Percentiles rank a stretch among this genome's conserved stretches.
These are phyloP conservation scores for Microdochium trichocladiopsis DNA, from an alignment of 2,329 filamentous ascomycete genomes.

Conservation along the genomic window DNA sequence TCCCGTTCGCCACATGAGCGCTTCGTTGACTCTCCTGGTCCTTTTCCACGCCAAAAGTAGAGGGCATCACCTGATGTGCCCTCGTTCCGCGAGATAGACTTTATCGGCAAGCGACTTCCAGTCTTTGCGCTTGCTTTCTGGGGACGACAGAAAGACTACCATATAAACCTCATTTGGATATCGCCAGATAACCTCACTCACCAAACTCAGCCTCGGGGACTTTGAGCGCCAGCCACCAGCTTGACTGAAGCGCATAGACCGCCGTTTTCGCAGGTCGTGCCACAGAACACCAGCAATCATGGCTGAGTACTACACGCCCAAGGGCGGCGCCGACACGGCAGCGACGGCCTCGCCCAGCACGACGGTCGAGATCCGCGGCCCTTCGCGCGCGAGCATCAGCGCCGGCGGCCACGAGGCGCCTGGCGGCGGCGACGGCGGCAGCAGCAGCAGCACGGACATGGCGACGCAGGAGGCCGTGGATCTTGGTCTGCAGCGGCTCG, in stretches of 20 bases:
- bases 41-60: conserved; percentile 3
- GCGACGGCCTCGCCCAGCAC: conserved; percentile 4
- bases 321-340: background rate
- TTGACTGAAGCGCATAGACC: too few species aligned
- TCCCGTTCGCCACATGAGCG: background rate
- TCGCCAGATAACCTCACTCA: conserved; percentile 2
- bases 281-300: too few species aligned
- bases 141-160: conserved; percentile 50
- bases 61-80: conserved; percentile 38
- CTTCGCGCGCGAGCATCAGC: conserved; percentile 8
- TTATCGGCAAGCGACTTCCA: conserved; percentile 52
- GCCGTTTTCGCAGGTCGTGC: too few species aligned
- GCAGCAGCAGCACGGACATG: conserved; percentile 5
- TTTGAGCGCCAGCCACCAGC: too few species aligned
- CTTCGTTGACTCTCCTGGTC: background rate
- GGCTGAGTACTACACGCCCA: background rate
- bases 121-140: conserved; percentile 59
- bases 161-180: background rate
- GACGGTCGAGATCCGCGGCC: conserved; percentile 14
- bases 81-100: conserved; percentile 26
- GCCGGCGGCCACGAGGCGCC: conserved; percentile 16
- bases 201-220: background rate
- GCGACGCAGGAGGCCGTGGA: conserved; percentile 30
- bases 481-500: conserved; percentile 46
- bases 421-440: conserved; percentile 10